Percentiles rank a stretch among this genome's conserved stretches.
Conservation (phyloP, 441 rosid genomes). For the Theobroma grandiflorum region DNA sequence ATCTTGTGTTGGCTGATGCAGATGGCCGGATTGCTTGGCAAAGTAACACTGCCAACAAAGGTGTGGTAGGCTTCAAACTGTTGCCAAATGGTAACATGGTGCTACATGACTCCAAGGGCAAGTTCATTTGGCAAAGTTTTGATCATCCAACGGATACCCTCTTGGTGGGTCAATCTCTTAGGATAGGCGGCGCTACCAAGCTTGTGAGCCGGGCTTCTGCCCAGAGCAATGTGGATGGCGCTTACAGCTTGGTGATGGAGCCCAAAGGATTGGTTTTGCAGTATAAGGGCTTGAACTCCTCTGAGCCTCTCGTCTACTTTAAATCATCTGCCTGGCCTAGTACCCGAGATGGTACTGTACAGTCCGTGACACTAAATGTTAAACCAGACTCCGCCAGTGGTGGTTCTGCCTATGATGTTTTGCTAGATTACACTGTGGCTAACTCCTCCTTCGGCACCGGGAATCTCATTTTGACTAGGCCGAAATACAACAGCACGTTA, state of each 20-base stretch:
- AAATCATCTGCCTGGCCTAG: background rate
- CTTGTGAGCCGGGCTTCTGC: slow-evolving; percentile 60
- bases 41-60: slow-evolving; percentile 69
- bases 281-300: slow-evolving; percentile 53
- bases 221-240: slow-evolving; percentile 50
- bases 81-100: slow-evolving; percentile 74
- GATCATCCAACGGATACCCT: slow-evolving; percentile 81
- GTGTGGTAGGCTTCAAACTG: slow-evolving; percentile 60
- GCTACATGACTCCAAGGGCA: slow-evolving; percentile 55
- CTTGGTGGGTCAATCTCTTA: slow-evolving; percentile 67
- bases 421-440: slow-evolving; percentile 20
- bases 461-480: slow-evolving; percentile 38
- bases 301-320: slow-evolving; percentile 52
- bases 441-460: slow-evolving; percentile 6
- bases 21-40: slow-evolving; percentile 74
- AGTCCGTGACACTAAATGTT: slow-evolving; percentile 31
- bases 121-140: slow-evolving; percentile 74
- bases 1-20: slow-evolving; percentile 63
- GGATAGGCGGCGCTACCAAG: slow-evolving; percentile 39
- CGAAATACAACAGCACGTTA: slow-evolving; percentile 57
- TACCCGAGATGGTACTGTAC: slow-evolving; percentile 9
- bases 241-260: slow-evolving; percentile 71
- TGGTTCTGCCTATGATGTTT: slow-evolving; percentile 34
- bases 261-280: slow-evolving; percentile 51
- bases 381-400: slow-evolving; percentile 29